phyloP scores from a whole-genome alignment of 2,329 filamentous ascomycete species.

The Trichoderma atroviride region DNA sequence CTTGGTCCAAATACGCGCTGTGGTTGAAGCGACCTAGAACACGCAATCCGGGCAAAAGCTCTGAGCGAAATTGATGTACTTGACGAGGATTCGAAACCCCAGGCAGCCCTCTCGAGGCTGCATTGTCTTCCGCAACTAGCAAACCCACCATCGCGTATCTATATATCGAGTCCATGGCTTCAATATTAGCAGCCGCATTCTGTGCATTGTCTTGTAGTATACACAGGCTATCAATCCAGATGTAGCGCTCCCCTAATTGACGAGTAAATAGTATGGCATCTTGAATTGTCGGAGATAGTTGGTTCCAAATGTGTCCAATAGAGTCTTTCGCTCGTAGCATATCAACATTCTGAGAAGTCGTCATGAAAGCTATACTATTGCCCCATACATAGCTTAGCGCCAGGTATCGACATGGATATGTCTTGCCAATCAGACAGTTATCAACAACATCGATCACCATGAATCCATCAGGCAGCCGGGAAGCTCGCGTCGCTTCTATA shows the following conservation, averaged over 20 bases:
- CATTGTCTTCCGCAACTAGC: background rate
- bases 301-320: background rate
- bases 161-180: background rate
- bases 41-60: background rate
- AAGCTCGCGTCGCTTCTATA: background rate
- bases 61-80: background rate
- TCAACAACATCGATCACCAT: background rate
- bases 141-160: background rate
- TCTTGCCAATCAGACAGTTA: background rate
- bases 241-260: background rate
- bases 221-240: background rate
- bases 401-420: background rate
- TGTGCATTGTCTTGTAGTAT: background rate
- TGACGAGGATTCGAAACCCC: background rate
- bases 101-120: background rate
- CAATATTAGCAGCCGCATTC: background rate
- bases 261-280: background rate
- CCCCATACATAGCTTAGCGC: conserved; percentile 8
- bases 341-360: background rate
- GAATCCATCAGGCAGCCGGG: background rate
- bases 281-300: background rate
- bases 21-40: background rate
- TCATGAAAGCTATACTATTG: background rate
- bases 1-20: background rate
- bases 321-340: background rate